Percentiles rank a stretch among this genome's conserved stretches.
Conservation (phyloP, 331 rosid genomes). For the Rosa hybrid region DNA sequence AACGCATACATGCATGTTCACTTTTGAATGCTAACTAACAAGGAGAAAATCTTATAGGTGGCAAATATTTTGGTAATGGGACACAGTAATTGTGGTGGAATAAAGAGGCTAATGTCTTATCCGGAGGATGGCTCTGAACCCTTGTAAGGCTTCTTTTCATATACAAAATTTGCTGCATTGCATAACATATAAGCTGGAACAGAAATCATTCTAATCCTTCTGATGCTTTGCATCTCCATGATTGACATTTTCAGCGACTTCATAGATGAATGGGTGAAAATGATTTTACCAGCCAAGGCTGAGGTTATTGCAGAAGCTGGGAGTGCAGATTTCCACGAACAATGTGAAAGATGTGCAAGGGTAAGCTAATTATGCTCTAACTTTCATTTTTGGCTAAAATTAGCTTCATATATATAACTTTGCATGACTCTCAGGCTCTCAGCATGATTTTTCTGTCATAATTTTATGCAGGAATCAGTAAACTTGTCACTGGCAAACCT, state of each 20-base stretch:
- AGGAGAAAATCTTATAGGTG: conserved; percentile 33
- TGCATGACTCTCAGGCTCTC: neutral
- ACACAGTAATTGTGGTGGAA: conserved; percentile 66
- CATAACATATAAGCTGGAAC: too few relatives aligned
- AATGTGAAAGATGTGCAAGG: conserved; percentile 22
- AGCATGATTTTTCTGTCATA: neutral
- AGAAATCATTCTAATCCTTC: neutral
- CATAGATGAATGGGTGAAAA: conserved; percentile 63
- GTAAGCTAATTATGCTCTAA: conserved; percentile 9
- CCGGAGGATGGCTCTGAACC: conserved; percentile 50
- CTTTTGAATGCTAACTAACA: neutral
- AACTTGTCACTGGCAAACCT: conserved; percentile 52
- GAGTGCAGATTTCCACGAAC: neutral
- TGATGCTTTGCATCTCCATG: neutral
- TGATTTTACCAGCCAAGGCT: conserved; percentile 41
- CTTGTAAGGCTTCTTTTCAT: conserved; percentile 36
- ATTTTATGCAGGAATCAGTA: conserved; percentile 56
- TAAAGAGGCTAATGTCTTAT: conserved; percentile 56
- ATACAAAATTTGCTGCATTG: neutral
- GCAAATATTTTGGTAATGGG: conserved; percentile 61
- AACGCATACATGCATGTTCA: too few relatives aligned
- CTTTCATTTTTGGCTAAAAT: neutral
- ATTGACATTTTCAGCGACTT: conserved; percentile 46
- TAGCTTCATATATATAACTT: neutral
- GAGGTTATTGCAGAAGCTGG: conserved; percentile 32